Conservation (phyloP, 31 red algal species). For the Odonthalia washingtoniensis region DNA sequence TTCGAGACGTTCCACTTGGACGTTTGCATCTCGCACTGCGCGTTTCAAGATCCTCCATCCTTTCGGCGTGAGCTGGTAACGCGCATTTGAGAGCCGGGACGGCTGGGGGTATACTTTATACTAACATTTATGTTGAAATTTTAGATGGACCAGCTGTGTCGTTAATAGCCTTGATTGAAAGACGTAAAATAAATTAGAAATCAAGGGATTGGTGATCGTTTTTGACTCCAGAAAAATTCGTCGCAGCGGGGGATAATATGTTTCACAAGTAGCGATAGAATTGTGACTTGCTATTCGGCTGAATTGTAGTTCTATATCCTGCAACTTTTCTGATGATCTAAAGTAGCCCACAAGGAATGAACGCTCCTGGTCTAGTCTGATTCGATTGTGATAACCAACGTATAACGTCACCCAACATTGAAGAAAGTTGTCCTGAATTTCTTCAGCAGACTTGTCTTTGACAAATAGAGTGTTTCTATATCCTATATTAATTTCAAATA, state of each 20-base stretch:
- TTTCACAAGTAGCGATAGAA: conserved; percentile 35
- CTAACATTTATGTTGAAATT: no score
- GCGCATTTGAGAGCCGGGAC: no score
- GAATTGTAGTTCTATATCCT: conserved; percentile 17
- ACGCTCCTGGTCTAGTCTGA: conserved; percentile 18
- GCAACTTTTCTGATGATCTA: neutral
- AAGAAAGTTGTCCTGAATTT: conserved; percentile 33
- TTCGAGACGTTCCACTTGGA: no score
- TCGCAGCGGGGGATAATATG: conserved; percentile 35
- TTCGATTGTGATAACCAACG: conserved; percentile 3
- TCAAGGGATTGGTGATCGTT: no score
- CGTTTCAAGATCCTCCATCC: no score
- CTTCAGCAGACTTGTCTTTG: conserved; percentile 15
- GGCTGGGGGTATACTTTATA: no score
- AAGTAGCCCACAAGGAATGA: conserved; percentile 16
- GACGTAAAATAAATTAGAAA: no score
- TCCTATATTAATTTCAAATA: conserved; percentile 15
- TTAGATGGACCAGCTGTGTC: no score
- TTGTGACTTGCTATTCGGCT: conserved; percentile 27
- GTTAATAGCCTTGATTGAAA: no score
- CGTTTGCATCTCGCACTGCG: no score
- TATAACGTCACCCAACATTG: conserved; percentile 29
- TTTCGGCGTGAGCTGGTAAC: no score
- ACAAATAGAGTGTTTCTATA: conserved; percentile 16
- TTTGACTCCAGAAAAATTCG: no score